Base-by-base conservation (phyloP, 352 stramenopile species). In the Discostella stelligera region DNA sequence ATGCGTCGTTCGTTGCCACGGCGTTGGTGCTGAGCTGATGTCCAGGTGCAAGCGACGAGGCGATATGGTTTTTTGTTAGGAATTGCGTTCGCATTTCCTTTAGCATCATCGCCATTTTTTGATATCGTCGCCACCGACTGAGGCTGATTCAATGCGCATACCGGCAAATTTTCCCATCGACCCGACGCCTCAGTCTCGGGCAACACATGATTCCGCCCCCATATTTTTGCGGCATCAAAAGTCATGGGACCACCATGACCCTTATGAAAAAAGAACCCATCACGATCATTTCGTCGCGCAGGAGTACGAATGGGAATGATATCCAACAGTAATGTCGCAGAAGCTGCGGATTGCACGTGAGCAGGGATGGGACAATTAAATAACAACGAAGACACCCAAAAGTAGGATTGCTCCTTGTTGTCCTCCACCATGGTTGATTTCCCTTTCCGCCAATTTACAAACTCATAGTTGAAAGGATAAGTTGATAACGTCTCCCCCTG, bases 31-130 rank as follows among this genome's bases (percentile, higher is more conserved):
- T 80, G 63, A 9, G 81, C 62, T 10, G 87, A 75, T 30, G 87
- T 78, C 87, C 87, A 93, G 6, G 80, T 77, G 59, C 85, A 91
- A 23, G 79, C 83, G 41, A 86, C 71, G 7, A 93, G 52, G 27
- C 54, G 27, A 74, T 90, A 54, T n/a, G 68, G 68, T 50, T 89
- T 83, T 75, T 72, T 72, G 3, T 39, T 48, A 14, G 39, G 56
- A 37, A 73, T 53, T n/a, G 21, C 50, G 18, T 56, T 49, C 0
- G 0, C 25, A 25, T 16, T 52, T 21, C 32, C 16, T 59, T 13
- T 44, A 41, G 23, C n/a, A 66, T 44, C 39, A 41, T 27, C 20
- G n/a, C 25, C n/a, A 27, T 63, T 10, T 5, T 64, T n/a, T 16
- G 25, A 16, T n/a, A 44, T 10, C 10, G 4, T 7, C 21, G 18